These are phyloP conservation scores for Tolypocladium amazonense DNA, from an alignment of 2,329 filamentous ascomycete species.

Conservation along the genomic window DNA sequence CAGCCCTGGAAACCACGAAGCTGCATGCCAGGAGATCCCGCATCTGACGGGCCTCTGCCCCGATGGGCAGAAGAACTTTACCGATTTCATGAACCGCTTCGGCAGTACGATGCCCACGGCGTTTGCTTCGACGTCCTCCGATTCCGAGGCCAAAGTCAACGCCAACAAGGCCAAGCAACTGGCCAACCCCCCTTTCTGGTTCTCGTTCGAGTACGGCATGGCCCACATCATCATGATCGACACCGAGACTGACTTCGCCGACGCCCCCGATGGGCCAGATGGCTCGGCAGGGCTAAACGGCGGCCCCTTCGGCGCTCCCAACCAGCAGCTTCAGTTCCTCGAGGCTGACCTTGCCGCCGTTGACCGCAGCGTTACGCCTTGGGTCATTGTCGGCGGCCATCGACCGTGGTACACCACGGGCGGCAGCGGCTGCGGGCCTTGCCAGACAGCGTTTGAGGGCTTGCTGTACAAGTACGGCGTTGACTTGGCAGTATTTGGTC, in stretches of 20 bases:
- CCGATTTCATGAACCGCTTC: conserved; percentile 47
- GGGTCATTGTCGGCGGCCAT: conserved; percentile 24
- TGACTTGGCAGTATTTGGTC: conserved; percentile 45
- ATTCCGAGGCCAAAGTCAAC: conserved; percentile 26
- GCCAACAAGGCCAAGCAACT: conserved; percentile 33
- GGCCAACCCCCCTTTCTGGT: conserved; percentile 13
- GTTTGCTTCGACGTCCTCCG: conserved; percentile 36
- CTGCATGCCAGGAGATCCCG: conserved; percentile 35
- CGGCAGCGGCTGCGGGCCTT: conserved; percentile 27
- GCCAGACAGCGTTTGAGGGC: conserved; percentile 41
- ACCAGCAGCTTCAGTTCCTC: conserved; percentile 44
- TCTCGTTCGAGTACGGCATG: conserved; percentile 17
- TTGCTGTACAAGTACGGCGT: conserved; percentile 46
- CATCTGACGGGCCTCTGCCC: conserved; percentile 28
- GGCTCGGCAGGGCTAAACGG: conserved; percentile 22
- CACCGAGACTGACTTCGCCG: conserved; percentile 16
- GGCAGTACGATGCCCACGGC: conserved; percentile 38
- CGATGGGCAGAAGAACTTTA: conserved; percentile 48
- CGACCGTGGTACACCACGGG: conserved; percentile 36
- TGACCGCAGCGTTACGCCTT: conserved; percentile 43
- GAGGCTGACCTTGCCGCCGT: conserved; percentile 44
- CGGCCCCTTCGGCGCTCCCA: conserved; percentile 36
- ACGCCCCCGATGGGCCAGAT: conserved; percentile 16
- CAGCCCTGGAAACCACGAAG: conserved; percentile 45
- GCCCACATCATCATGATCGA: conserved; percentile 22